phyloP scores from a whole-genome alignment of 1,284 basidiomycete species.

The Sporisorium scitamineum region DNA sequence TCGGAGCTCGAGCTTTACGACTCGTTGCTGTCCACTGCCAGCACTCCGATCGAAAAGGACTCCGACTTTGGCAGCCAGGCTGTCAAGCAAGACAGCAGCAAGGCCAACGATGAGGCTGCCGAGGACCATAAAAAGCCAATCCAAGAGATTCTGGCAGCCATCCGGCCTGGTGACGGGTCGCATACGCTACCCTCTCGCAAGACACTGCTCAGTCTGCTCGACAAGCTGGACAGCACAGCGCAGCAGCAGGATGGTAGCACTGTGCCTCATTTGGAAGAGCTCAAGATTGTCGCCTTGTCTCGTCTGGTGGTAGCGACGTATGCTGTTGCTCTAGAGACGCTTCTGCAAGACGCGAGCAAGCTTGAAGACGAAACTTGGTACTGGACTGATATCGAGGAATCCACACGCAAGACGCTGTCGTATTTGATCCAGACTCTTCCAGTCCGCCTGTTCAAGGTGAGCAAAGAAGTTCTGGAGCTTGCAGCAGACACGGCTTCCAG shows the following conservation, averaged over 20 bases:
- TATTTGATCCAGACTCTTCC: constrained; percentile 58
- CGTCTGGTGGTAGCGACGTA: constrained; percentile 53
- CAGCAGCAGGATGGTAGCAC: constrained; percentile 9
- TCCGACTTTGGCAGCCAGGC: constrained; percentile 6
- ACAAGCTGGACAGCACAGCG: constrained; percentile 28
- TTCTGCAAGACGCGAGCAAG: constrained; percentile 52
- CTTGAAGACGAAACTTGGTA: constrained; percentile 58
- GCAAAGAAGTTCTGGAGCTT: constrained; percentile 34
- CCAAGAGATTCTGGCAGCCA: constrained; percentile 28
- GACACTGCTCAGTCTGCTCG: constrained; percentile 34
- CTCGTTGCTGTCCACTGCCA: constrained; percentile 40
- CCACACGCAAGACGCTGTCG: constrained; percentile 24
- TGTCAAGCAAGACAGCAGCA: constrained; percentile 3
- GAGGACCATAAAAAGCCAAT: constrained; percentile 36
- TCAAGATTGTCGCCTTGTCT: constrained; percentile 46
- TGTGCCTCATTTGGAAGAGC: constrained; percentile 26
- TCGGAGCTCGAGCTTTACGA: constrained; percentile 49
- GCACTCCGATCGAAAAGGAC: constrained; percentile 23
- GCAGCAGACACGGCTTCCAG: constrained; percentile 35
- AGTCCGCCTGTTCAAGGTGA: constrained; percentile 36
- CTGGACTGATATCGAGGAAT: constrained; percentile 61
- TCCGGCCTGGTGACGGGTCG: constrained; percentile 29
- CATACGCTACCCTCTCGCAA: constrained; percentile 33
- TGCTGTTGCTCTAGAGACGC: constrained; percentile 46
- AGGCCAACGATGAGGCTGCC: constrained; percentile 3